Percentiles rank a stretch among this genome's conserved stretches.
Evolutionary conservation across 495 filamentous ascomycete species (phyloP).

Genomic region (Aspergillus sclerotioniger): DNA sequence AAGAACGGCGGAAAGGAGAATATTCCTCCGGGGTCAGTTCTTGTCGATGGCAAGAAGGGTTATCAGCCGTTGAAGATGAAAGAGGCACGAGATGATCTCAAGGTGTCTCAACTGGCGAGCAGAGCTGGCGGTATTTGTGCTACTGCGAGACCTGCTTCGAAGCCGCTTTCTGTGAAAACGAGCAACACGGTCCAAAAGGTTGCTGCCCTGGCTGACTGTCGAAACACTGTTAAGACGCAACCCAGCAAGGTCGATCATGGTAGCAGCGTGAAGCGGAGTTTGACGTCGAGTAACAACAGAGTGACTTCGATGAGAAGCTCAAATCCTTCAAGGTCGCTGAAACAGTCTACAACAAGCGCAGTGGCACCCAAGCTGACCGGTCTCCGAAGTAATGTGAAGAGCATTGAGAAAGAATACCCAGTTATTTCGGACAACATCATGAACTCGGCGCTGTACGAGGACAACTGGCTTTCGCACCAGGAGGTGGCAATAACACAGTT

Average conservation of each 20-base stretch:
- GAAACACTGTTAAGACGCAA: slow-evolving; percentile 14
- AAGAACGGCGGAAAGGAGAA: slow-evolving; percentile 51
- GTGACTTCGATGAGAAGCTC: slow-evolving; percentile 10
- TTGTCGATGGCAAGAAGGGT: slow-evolving; percentile 20
- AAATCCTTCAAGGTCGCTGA: slow-evolving; percentile 14
- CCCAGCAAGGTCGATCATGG: background rate
- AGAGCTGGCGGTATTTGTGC: background rate
- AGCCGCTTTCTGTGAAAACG: slow-evolving; percentile 7
- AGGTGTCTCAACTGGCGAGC: background rate
- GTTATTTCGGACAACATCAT: slow-evolving; percentile 54
- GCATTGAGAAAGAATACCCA: slow-evolving; percentile 40
- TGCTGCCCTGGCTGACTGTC: slow-evolving; percentile 11
- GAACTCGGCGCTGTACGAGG: slow-evolving; percentile 60
- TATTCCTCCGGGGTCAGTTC: slow-evolving; percentile 35
- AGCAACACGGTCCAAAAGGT: slow-evolving; percentile 5
- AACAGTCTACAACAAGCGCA: slow-evolving; percentile 22
- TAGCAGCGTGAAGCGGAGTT: background rate
- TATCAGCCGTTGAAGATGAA: slow-evolving; percentile 10
- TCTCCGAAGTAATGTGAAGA: slow-evolving; percentile 18
- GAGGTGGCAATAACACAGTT: slow-evolving; percentile 62
- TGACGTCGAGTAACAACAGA: slow-evolving; percentile 3
- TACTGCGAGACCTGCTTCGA: background rate
- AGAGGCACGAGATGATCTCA: background rate
- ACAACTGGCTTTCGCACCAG: slow-evolving; percentile 63
- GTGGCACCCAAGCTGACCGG: slow-evolving; percentile 17